A percentile compares a stretch with the other conserved stretches of the same genome.
Evolutionary conservation across 306 rosid genomes (phyloP).

Genomic region (Fragaria ananassa): DNA sequence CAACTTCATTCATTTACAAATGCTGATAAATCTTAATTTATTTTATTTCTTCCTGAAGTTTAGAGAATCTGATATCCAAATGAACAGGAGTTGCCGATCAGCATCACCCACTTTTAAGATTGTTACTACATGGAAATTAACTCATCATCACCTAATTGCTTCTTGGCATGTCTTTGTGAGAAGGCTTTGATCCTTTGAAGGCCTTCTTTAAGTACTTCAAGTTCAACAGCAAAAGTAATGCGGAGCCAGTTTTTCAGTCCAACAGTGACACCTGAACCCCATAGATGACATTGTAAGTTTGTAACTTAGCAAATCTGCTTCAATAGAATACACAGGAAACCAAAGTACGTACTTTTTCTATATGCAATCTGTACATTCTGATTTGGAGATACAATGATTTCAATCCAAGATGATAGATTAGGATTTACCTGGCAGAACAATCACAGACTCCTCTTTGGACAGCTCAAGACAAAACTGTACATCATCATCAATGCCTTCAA

Average conservation of each 20-base stretch:
- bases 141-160: constrained; percentile 6
- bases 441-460: constrained; percentile 59
- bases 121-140: not conserved
- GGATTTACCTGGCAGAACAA: constrained; percentile 53
- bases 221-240: constrained; percentile 41
- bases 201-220: constrained; percentile 42
- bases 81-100: constrained; percentile 1
- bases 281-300: not conserved
- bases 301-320: not conserved
- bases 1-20: not conserved
- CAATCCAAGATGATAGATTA: too few species aligned
- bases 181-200: constrained; percentile 54
- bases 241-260: constrained; percentile 63
- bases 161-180: constrained; percentile 39
- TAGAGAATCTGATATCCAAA: not conserved
- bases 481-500: constrained; percentile 56
- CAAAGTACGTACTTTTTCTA: too few species aligned
- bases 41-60: not conserved
- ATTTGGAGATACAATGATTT: too few species aligned
- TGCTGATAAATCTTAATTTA: not conserved
- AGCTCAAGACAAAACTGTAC: constrained; percentile 58
- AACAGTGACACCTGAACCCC: constrained; percentile 46
- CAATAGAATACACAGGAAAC: not conserved
- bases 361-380: too few species aligned
- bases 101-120: not conserved